phyloP scores from a whole-genome alignment of 2,329 filamentous ascomycete genomes.

The Dryadomyces quercivorus region DNA sequence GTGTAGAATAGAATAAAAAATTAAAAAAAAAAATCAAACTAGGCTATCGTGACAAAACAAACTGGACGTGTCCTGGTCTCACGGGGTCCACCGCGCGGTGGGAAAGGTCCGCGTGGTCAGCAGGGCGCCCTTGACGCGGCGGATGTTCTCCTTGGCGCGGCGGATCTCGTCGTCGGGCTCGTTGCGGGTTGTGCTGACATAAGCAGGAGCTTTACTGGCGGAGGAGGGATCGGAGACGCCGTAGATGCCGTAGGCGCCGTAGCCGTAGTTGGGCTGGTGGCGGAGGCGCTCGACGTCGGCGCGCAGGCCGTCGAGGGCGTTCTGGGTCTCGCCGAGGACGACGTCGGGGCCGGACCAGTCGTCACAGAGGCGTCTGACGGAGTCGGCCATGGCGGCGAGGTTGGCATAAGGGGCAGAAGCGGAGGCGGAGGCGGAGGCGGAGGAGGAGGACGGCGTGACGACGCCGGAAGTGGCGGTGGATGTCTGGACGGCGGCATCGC shows the following conservation, averaged over 20 bases:
- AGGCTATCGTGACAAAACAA: too few relatives aligned
- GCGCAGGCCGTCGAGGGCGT: slow-evolving; percentile 43
- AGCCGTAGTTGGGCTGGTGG: slow-evolving; percentile 9
- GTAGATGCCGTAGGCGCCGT: slow-evolving; percentile 26
- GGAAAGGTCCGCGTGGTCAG: slow-evolving; percentile 65
- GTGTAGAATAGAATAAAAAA: too few relatives aligned
- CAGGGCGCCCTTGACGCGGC: slow-evolving; percentile 67
- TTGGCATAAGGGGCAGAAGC: not conserved
- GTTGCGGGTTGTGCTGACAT: slow-evolving; percentile 29
- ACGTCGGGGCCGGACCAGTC: not conserved
- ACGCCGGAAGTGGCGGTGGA: slow-evolving; percentile 41
- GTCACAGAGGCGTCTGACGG: slow-evolving; percentile 9
- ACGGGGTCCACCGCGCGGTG: slow-evolving; percentile 18
- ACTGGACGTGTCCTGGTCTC: too few relatives aligned
- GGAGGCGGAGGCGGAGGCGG: not conserved
- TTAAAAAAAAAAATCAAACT: too few relatives aligned
- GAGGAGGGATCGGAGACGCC: slow-evolving; percentile 29
- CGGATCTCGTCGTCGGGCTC: slow-evolving; percentile 61
- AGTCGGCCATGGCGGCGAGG: slow-evolving; percentile 9
- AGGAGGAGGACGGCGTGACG: slow-evolving; percentile 8
- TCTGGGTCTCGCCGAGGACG: slow-evolving; percentile 29
- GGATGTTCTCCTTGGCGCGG: slow-evolving; percentile 61
- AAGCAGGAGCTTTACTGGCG: slow-evolving; percentile 22
- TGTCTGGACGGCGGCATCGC: slow-evolving; percentile 71
- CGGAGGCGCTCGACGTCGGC: slow-evolving; percentile 54